A percentile compares a stretch with the other conserved stretches of the same genome.
Conservation (phyloP, 768 basidiomycete genomes). For the Suillus spraguei region DNA sequence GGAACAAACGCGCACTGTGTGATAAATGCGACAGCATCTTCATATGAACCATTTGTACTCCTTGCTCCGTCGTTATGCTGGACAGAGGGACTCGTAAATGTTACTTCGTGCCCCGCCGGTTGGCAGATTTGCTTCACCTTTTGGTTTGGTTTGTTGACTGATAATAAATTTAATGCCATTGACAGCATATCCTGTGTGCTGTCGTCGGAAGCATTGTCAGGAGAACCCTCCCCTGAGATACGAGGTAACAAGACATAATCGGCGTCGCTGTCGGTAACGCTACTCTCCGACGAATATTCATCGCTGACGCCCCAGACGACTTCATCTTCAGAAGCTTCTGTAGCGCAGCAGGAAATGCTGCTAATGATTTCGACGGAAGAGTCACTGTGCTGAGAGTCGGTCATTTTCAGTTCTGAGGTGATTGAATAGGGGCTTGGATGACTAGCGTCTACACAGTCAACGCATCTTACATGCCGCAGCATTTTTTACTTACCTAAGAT, state of each 20-base stretch:
- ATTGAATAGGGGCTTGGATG: slow-evolving; percentile 2
- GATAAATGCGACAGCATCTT: slow-evolving; percentile 30
- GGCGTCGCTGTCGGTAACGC: slow-evolving; percentile 10
- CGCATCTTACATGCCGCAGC: not conserved
- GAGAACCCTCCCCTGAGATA: not conserved
- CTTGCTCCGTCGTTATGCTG: slow-evolving; percentile 14
- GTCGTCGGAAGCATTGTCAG: not conserved
- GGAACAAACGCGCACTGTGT: slow-evolving; percentile 20
- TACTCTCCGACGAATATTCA: slow-evolving; percentile 9
- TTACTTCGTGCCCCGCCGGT: not conserved
- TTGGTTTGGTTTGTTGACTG: slow-evolving; percentile 11
- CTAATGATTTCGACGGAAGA: slow-evolving; percentile 7
- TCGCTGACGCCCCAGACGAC: slow-evolving; percentile 20
- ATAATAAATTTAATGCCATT: slow-evolving; percentile 21
- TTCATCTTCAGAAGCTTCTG: slow-evolving; percentile 23
- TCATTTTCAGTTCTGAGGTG: not conserved
- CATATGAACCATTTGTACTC: slow-evolving; percentile 24
- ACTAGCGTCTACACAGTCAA: not conserved
- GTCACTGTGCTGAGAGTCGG: not conserved
- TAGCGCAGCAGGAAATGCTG: not conserved
- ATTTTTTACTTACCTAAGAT: not conserved
- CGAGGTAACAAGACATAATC: slow-evolving; percentile 29
- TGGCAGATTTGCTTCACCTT: not conserved
- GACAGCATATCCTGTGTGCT: slow-evolving; percentile 16
- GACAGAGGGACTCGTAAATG: slow-evolving; percentile 1